Percentiles rank a stretch among this genome's conserved stretches.
These are phyloP conservation scores for Wolfiporia cocos DNA, from an alignment of 1,284 basidiomycete species.

Conservation along the genomic window DNA sequence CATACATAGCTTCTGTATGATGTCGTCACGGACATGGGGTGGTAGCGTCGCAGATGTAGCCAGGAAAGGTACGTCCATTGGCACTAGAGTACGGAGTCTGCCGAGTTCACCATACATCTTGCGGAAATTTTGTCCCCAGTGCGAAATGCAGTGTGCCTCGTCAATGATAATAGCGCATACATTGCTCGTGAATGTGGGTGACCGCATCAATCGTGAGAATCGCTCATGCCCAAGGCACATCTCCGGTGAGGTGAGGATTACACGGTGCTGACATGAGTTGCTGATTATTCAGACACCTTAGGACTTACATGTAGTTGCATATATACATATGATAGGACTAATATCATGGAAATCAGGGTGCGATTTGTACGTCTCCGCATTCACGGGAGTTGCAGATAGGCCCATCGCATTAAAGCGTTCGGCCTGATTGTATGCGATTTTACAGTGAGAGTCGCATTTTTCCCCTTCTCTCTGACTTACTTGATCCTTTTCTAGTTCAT, in stretches of 20 bases:
- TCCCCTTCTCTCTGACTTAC: too few relatives aligned
- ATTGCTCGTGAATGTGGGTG: slow-evolving; percentile 14
- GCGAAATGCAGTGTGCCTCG: slow-evolving; percentile 26
- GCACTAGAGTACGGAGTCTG: slow-evolving; percentile 11
- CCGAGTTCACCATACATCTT: slow-evolving; percentile 12
- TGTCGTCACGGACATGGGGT: slow-evolving; percentile 7
- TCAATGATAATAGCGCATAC: slow-evolving; percentile 27
- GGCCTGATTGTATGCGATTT: slow-evolving; percentile 8
- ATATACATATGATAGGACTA: neutral
- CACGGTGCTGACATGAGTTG: too few relatives aligned
- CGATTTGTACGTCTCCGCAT: slow-evolving; percentile 22
- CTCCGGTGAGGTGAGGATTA: slow-evolving; percentile 28
- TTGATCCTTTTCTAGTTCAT: slow-evolving; percentile 23
- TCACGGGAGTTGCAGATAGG: slow-evolving; percentile 24
- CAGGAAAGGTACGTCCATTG: slow-evolving; percentile 12
- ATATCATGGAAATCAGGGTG: slow-evolving; percentile 16
- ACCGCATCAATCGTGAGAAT: slow-evolving; percentile 21
- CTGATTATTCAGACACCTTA: slow-evolving; percentile 11
- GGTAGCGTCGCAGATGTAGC: slow-evolving; percentile 16
- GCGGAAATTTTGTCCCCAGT: slow-evolving; percentile 23
- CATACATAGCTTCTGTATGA: slow-evolving; percentile 8
- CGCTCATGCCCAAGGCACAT: slow-evolving; percentile 27
- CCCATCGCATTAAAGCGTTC: slow-evolving; percentile 21
- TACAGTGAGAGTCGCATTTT: neutral
- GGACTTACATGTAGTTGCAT: neutral